Conservation (phyloP, 176 grass and related monocot species). For the Oryza rufipogon region DNA sequence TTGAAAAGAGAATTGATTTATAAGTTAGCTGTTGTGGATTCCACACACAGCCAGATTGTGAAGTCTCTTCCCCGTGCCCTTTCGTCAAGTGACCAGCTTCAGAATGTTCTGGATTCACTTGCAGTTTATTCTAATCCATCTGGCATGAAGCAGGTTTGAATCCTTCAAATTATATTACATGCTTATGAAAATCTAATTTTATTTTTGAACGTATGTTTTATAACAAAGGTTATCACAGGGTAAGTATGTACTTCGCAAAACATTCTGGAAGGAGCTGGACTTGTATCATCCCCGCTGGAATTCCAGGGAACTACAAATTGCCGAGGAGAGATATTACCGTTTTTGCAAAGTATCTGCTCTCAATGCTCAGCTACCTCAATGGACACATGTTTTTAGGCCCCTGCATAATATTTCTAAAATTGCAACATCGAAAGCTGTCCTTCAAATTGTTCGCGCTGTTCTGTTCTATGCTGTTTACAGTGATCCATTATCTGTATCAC, state of each 20-base stretch:
- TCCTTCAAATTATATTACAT: slow-evolving; percentile 26
- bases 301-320: slow-evolving; percentile 88
- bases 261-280: slow-evolving; percentile 95
- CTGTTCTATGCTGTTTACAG: slow-evolving; percentile 77
- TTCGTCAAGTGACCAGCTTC: slow-evolving; percentile 71
- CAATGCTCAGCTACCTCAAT: slow-evolving; percentile 85
- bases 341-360: slow-evolving; percentile 89
- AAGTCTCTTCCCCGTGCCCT: slow-evolving; percentile 90
- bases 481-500: slow-evolving; percentile 51
- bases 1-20: slow-evolving; percentile 92
- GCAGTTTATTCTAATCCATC: slow-evolving; percentile 94
- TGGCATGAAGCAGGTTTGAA: slow-evolving; percentile 94
- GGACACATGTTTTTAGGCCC: slow-evolving; percentile 71
- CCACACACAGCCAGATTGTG: slow-evolving; percentile 91
- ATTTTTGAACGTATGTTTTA: slow-evolving; percentile 25
- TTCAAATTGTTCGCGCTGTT: slow-evolving; percentile 78
- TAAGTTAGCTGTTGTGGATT: slow-evolving; percentile 81
- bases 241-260: slow-evolving; percentile 80
- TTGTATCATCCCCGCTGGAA: slow-evolving; percentile 98
- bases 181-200: slow-evolving; percentile 9
- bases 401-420: slow-evolving; percentile 71
- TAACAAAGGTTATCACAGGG: slow-evolving; percentile 51
- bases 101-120: slow-evolving; percentile 83
- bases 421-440: slow-evolving; percentile 77
- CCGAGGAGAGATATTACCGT: slow-evolving; percentile 96